Percentiles rank a stretch among this genome's conserved stretches.
Evolutionary conservation across 1,284 basidiomycete genomes (phyloP).

Genomic region (Cutaneotrichosporon cutaneum): DNA sequence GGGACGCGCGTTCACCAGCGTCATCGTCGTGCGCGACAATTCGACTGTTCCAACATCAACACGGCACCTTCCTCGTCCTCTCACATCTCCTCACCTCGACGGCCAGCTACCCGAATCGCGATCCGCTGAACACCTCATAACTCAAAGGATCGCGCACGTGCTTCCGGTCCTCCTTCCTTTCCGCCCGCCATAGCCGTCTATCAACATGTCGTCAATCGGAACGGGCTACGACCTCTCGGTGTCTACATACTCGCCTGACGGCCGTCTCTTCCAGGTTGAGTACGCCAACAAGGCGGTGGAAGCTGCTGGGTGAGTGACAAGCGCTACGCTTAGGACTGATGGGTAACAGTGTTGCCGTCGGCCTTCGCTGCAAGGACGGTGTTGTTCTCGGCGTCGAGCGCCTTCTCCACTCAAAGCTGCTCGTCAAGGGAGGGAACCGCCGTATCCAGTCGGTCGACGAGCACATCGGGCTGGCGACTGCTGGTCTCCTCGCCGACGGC

Average conservation of each 20-base stretch:
- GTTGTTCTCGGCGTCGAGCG: conserved; percentile 96
- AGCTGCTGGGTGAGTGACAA: conserved; percentile 77
- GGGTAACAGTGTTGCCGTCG: conserved; percentile 74
- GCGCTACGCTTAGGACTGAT: conserved; percentile 8
- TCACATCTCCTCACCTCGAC: not conserved
- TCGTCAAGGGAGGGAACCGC: conserved; percentile 89
- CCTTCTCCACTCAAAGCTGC: conserved; percentile 92
- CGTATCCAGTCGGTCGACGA: conserved; percentile 91
- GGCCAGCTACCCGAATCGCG: not conserved
- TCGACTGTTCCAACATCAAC: not conserved
- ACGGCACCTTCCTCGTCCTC: not conserved
- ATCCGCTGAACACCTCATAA: not conserved
- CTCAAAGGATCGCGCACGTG: not conserved
- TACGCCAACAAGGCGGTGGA: conserved; percentile 98
- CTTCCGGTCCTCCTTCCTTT: not conserved
- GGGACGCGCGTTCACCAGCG: conserved; percentile 8
- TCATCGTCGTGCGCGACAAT: conserved; percentile 1
- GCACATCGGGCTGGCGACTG: conserved; percentile 89
- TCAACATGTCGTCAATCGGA: conserved; percentile 87
- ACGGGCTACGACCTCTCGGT: conserved; percentile 98
- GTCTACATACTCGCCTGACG: conserved; percentile 97
- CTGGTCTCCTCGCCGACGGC: conserved; percentile 92
- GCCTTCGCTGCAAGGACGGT: conserved; percentile 89
- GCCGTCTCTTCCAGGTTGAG: conserved; percentile 98
- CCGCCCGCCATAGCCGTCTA: not conserved